Evolutionary conservation across 768 basidiomycete species (phyloP).

Genomic region (Mrakia gelida): DNA sequence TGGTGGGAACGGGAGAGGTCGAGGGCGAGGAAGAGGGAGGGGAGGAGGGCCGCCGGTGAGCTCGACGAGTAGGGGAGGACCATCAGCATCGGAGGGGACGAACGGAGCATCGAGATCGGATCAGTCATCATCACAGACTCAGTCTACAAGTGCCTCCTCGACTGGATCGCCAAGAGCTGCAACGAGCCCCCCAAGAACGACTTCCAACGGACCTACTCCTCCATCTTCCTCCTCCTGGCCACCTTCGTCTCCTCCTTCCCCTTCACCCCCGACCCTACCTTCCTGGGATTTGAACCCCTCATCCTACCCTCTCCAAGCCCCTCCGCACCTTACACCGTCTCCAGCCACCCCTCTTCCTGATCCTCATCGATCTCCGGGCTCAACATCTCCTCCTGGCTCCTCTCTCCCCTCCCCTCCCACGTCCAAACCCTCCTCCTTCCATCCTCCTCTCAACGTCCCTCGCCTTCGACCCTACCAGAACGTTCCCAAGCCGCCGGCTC

Average conservation of each 20-base stretch:
- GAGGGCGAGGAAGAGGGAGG: not conserved
- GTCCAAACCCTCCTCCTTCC: no score
- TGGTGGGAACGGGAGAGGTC: not conserved
- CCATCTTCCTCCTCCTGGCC: no score
- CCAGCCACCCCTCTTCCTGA: not conserved
- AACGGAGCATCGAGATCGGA: no score
- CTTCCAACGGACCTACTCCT: no score
- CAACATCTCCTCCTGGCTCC: not conserved
- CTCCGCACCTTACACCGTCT: no score
- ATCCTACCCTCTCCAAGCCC: no score
- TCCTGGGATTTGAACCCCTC: no score
- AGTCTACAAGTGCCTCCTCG: not conserved
- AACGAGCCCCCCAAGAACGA: no score
- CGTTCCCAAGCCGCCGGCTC: not conserved
- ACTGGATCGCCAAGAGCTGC: no score
- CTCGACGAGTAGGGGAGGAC: not conserved
- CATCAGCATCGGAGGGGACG: no score
- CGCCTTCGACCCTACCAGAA: not conserved
- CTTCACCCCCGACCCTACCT: no score
- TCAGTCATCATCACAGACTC: not conserved
- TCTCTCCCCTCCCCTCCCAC: not conserved
- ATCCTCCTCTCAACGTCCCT: not conserved
- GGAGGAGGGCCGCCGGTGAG: not conserved
- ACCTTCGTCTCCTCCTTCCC: no score
- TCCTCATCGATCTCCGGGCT: not conserved